Evolutionary conservation across 2,329 filamentous ascomycete species (phyloP).

Genomic region (Aspergillus sojae): DNA sequence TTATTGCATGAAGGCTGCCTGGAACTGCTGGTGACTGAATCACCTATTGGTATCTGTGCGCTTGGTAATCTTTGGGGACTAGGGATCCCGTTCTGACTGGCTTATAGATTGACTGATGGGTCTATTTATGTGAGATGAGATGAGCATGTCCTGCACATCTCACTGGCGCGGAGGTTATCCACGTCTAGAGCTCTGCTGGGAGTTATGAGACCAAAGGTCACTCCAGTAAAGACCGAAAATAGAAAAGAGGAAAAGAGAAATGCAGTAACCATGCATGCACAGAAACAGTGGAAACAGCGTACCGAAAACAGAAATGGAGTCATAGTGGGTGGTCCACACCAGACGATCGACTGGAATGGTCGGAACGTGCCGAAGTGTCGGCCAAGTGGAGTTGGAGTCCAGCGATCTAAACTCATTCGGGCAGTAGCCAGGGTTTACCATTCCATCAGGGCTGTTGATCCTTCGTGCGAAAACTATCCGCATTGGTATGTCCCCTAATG

Average conservation of each 20-base stretch:
- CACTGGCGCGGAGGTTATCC: background rate
- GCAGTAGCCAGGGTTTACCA: background rate
- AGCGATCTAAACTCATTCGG: background rate
- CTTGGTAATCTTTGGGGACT: conserved; percentile 1
- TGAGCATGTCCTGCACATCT: conserved; percentile 8
- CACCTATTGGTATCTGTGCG: conserved; percentile 6
- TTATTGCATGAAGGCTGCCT: conserved; percentile 17
- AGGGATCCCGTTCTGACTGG: background rate
- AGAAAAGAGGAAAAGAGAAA: background rate
- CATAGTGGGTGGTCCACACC: too few relatives aligned
- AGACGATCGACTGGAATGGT: conserved; percentile 3
- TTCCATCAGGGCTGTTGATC: background rate
- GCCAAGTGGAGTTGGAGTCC: background rate
- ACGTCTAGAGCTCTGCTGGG: conserved; percentile 6
- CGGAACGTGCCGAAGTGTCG: conserved; percentile 19
- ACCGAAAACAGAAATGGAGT: background rate
- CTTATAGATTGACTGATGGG: conserved; percentile 1
- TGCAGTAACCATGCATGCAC: background rate
- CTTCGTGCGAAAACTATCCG: background rate
- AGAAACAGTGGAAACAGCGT: background rate
- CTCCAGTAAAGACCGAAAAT: background rate
- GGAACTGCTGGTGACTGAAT: conserved; percentile 4
- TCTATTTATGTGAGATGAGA: conserved; percentile 3
- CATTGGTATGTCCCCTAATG: conserved; percentile 3
- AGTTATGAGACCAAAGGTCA: background rate